A percentile compares a stretch with the other conserved stretches of the same genome.
Conservation (phyloP, 306 rosid species). For the Cyamopsis tetragonoloba region DNA sequence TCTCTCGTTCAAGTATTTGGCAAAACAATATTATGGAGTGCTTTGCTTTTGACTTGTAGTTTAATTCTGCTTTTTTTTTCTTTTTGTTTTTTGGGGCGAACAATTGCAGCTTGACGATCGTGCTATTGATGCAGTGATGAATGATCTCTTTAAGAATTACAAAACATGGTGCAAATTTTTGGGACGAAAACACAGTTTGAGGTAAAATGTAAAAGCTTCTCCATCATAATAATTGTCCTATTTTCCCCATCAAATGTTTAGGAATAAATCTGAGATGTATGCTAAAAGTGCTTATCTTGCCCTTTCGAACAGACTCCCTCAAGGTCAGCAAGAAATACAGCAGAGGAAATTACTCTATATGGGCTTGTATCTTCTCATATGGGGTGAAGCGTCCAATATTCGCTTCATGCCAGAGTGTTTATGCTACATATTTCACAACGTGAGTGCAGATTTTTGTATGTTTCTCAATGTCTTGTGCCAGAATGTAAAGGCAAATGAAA, state of each 20-base stretch:
- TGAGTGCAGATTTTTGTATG: conserved; percentile 22
- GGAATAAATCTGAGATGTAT: conserved; percentile 14
- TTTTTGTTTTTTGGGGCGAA: too few relatives aligned
- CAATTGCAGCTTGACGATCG: conserved; percentile 88
- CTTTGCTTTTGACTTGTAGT: conserved; percentile 9
- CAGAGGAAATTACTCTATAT: conserved; percentile 84
- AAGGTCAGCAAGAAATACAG: conserved; percentile 73
- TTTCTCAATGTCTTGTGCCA: not conserved
- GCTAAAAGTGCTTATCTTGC: conserved; percentile 13
- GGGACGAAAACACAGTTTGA: conserved; percentile 79
- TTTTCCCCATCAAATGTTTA: not conserved
- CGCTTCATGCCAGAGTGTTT: conserved; percentile 90
- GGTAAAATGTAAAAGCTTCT: conserved; percentile 39
- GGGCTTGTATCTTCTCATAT: conserved; percentile 87
- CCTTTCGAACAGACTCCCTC: conserved; percentile 56
- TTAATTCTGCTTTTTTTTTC: conserved; percentile 4
- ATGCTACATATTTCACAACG: conserved; percentile 83
- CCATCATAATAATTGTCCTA: not conserved
- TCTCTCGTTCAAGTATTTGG: conserved; percentile 12
- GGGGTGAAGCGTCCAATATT: conserved; percentile 90
- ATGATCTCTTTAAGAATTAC: conserved; percentile 74
- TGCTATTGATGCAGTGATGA: conserved; percentile 72
- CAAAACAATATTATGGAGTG: not conserved
- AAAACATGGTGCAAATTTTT: conserved; percentile 86
- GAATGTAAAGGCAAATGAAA: not conserved